phyloP scores from a whole-genome alignment of 345 rosid genomes.

The Combretum micranthum region DNA sequence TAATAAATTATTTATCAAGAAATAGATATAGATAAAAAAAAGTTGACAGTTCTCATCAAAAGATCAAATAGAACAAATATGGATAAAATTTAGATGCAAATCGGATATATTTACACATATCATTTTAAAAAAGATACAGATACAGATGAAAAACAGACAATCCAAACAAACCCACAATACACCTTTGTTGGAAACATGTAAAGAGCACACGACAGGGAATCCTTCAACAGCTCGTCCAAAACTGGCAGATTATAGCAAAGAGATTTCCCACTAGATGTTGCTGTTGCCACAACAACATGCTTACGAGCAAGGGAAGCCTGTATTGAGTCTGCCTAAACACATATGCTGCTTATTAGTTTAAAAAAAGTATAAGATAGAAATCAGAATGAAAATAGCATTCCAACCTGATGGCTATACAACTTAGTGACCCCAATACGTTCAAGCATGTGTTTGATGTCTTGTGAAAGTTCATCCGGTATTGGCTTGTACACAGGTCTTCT shows the following conservation, averaged over 20 bases:
- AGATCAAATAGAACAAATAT: too few species aligned
- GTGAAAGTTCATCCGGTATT: slow-evolving; percentile 56
- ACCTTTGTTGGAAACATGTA: slow-evolving; percentile 97
- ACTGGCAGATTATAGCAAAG: slow-evolving; percentile 95
- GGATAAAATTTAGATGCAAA: slow-evolving; percentile 8
- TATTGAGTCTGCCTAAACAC: slow-evolving; percentile 69
- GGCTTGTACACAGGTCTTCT: slow-evolving; percentile 49
- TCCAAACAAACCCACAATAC: too few species aligned
- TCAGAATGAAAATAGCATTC: slow-evolving; percentile 32
- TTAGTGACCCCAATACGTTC: slow-evolving; percentile 55
- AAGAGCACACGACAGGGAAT: slow-evolving; percentile 71
- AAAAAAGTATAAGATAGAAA: slow-evolving; percentile 8
- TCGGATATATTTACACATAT: slow-evolving; percentile 4
- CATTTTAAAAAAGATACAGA: too few species aligned
- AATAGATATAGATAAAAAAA: too few species aligned
- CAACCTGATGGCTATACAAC: slow-evolving; percentile 88
- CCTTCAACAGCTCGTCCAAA: slow-evolving; percentile 60
- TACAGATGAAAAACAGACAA: too few species aligned
- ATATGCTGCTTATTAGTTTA: slow-evolving; percentile 10
- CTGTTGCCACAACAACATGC: slow-evolving; percentile 81
- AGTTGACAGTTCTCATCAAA: too few species aligned
- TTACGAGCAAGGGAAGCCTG: slow-evolving; percentile 63
- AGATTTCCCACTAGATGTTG: slow-evolving; percentile 98
- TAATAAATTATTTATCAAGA: too few species aligned
- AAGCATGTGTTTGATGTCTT: slow-evolving; percentile 52